These are phyloP conservation scores for Stagonosporopsis vannaccii DNA, from an alignment of 2,329 filamentous ascomycete genomes.

Conservation along the genomic window DNA sequence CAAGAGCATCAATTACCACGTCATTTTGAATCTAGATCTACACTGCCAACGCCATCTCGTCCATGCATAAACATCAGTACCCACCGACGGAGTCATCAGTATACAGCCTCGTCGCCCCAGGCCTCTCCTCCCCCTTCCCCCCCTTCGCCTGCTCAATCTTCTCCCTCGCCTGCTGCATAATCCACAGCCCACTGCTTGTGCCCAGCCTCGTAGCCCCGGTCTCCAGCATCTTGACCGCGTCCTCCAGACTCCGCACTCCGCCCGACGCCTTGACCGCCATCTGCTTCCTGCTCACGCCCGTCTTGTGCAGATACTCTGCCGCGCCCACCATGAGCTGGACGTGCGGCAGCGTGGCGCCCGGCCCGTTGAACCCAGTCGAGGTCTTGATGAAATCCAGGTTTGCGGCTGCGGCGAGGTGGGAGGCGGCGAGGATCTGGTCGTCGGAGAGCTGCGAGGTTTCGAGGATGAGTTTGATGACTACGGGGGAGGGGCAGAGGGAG, in stretches of 20 bases:
- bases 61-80: slow-evolving; percentile 7
- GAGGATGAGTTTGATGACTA: slow-evolving; percentile 63
- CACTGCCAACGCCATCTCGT: background rate
- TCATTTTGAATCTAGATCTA: background rate
- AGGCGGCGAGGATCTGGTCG: slow-evolving; percentile 61
- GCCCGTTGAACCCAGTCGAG: slow-evolving; percentile 65
- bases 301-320: slow-evolving; percentile 53
- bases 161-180: slow-evolving; percentile 57
- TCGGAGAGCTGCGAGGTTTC: slow-evolving; percentile 62
- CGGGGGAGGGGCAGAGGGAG: slow-evolving; percentile 53
- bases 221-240: slow-evolving; percentile 62
- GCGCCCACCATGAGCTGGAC: slow-evolving; percentile 63
- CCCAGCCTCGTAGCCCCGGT: slow-evolving; percentile 65
- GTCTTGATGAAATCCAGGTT: slow-evolving; percentile 68
- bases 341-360: slow-evolving; percentile 60
- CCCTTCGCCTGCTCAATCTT: slow-evolving; percentile 37
- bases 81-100: slow-evolving; percentile 42
- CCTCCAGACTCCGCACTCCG: slow-evolving; percentile 60
- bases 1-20: background rate
- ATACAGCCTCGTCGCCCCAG: slow-evolving; percentile 44
- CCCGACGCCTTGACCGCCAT: slow-evolving; percentile 67
- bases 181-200: slow-evolving; percentile 63
- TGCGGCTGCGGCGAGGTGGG: slow-evolving; percentile 60
- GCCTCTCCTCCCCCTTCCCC: slow-evolving; percentile 29
- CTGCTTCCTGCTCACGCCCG: slow-evolving; percentile 34